Base-by-base conservation (phyloP, 805 yeast species). In the Barnettozyma pratensis region DNA sequence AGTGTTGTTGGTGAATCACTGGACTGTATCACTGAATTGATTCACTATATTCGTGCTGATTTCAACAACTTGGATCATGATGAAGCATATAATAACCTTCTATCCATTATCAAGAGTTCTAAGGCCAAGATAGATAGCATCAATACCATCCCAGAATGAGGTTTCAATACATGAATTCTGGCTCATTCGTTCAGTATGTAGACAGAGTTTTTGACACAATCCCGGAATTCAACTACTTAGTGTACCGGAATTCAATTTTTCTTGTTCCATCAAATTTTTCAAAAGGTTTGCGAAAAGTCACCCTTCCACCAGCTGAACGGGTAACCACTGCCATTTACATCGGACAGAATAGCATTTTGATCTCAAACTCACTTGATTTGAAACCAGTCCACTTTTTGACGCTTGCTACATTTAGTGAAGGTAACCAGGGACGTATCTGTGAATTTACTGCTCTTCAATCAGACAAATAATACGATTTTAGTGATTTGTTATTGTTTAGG, bases 1-100 rank as follows among this genome's bases (percentile, higher is more conserved):
- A 70, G 73, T 47, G 70, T 72, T 35, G 63, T 72, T 59, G 70
- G 72, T 5, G 76, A 72, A 53, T 67, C 75, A 0, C 46, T 71
- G 11, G 76, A 72, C 47, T 71, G 75, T 53, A 51, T 70, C 1
- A 61, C 65, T 0, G 75, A 70, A 50, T 50, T 72, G 7, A 52
- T 67, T 1, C 62, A 51, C 32, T 55, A 53, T 36, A 48, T 60
- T 12, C 39, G 55, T 8, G 37, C 45, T 6, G 45, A 44, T 31
- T 54, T 54, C 34, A 53, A 54, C 36, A 50, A 47, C 28, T 19
- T 47, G 25, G 52, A 43, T 10, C 41, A 42, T 14, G 56, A 53
- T 41, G 57, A 54, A 2, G 26, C 41, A 4, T 54, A 54, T 30
- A 53, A 49, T 25, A 42, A 32, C 19, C 37, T 54, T 2, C 31